Conservation (phyloP, 1,284 basidiomycete species). For the Cronartium quercuum region DNA sequence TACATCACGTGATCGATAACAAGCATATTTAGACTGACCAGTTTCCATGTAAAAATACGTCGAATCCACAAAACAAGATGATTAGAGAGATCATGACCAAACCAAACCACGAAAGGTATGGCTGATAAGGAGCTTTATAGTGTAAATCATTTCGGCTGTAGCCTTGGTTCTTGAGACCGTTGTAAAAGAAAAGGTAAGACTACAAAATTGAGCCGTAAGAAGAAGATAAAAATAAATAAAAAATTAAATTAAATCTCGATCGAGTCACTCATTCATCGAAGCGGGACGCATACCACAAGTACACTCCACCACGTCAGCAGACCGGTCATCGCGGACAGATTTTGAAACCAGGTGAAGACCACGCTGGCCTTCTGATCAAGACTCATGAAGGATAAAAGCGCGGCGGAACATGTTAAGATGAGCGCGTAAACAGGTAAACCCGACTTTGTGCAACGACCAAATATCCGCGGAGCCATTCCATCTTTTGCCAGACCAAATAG, state of each 20-base stretch:
- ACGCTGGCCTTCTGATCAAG: constrained; percentile 58
- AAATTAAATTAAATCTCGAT: background rate
- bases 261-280: background rate
- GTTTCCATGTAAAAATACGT: constrained; percentile 62
- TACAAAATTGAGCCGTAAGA: constrained; percentile 57
- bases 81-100: constrained; percentile 58
- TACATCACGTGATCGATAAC: too few relatives aligned
- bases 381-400: constrained; percentile 67
- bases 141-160: constrained; percentile 56
- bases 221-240: constrained; percentile 38
- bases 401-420: constrained; percentile 62
- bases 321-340: constrained; percentile 52
- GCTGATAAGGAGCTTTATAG: constrained; percentile 54
- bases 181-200: constrained; percentile 66
- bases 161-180: constrained; percentile 59
- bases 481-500: constrained; percentile 65
- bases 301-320: constrained; percentile 39
- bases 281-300: constrained; percentile 42
- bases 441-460: constrained; percentile 60
- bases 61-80: constrained; percentile 58
- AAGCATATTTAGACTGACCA: constrained; percentile 58
- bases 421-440: constrained; percentile 73
- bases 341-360: constrained; percentile 72
- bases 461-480: constrained; percentile 70
- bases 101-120: constrained; percentile 63